Base-by-base conservation (phyloP, 73 alveolate species). In the Urostyla sp. region DNA sequence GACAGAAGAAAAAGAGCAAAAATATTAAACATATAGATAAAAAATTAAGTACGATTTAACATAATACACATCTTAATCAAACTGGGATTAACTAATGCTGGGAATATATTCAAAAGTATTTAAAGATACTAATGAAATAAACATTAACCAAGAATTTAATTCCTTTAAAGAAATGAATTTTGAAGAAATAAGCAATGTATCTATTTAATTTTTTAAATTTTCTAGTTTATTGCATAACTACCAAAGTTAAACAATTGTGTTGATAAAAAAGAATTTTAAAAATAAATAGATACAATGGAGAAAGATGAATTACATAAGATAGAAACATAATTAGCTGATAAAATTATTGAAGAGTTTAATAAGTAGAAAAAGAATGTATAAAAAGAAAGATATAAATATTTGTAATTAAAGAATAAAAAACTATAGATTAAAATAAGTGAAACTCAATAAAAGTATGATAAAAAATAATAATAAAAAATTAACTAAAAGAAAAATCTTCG, bases 101-200 rank as follows among this genome's bases (percentile, higher is more conserved):
- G 76, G 76, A 35, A 55, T 55, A 10, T 59, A 35, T 59, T 35
- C 32, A n/a, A 59, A 59, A 32, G 76, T 59, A 13, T 59, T 59
- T 36, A 11, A 36, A 18, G 31, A 34, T 11, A 35, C 2, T 59
- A 55, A 55, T 16, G 32, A 28, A 32, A 59, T 35, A 32, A 35
- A 59, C 24, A n/a, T 35, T n/a, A 59, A 59, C 5, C 43, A 35
- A 18, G 76, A 59, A 8, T 32, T 59, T 34, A 3, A 59, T 18
- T 18, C 32, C 20, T 35, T 59, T 52, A 59, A 59, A 35, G 7
- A 34, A 28, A 59, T 59, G 76, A 59, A 59, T 36, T 59, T 59
- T 34, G 76, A 59, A 13, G 20, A 59, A 32, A 59, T 59, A 11
- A 59, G 37, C 21, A 6, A 59, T 52, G 76, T 59, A 59, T 13